These are phyloP conservation scores for Sporisorium exsertum DNA, from an alignment of 1,284 basidiomycete genomes.

Conservation along the genomic window DNA sequence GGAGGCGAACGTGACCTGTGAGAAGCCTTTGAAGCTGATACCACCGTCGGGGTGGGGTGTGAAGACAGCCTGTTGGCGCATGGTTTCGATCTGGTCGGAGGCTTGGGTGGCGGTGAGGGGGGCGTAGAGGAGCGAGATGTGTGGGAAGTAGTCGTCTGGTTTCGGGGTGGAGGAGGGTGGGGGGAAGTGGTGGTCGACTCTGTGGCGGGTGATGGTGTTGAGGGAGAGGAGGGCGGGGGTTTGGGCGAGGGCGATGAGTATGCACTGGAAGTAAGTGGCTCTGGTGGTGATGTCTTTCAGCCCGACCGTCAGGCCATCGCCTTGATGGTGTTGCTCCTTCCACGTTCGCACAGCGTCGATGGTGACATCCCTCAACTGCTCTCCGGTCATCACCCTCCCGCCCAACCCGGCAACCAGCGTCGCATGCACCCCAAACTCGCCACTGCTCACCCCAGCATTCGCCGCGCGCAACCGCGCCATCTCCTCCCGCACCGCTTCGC, in stretches of 20 bases:
- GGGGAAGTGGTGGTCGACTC: conserved; percentile 12
- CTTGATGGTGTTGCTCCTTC: neutral
- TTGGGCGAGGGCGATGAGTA: conserved; percentile 20
- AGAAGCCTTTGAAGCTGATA: conserved; percentile 9
- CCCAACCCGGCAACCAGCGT: conserved; percentile 36
- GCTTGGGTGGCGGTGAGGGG: conserved; percentile 21
- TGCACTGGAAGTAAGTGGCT: conserved; percentile 37
- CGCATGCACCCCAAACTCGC: conserved; percentile 29
- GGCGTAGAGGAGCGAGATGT: conserved; percentile 49
- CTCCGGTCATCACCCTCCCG: neutral
- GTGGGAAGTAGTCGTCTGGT: conserved; percentile 31
- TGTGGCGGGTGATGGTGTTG: conserved; percentile 9
- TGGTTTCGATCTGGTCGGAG: conserved; percentile 14
- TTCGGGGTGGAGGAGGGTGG: conserved; percentile 5
- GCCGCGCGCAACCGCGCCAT: neutral
- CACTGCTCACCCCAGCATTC: conserved; percentile 1
- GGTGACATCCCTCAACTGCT: neutral
- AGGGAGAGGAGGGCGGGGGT: conserved; percentile 3
- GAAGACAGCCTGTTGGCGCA: conserved; percentile 10
- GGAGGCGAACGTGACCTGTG: conserved; percentile 8
- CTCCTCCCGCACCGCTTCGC: neutral
- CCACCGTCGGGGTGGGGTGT: neutral
- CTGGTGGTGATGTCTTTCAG: conserved; percentile 23
- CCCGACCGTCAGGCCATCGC: neutral
- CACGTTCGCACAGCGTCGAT: conserved; percentile 3